Evolutionary conservation across 129 eudicot genomes (phyloP), one percentile per base, ranked within the genome.

Genomic region (Helianthus tuberosus): DNA sequence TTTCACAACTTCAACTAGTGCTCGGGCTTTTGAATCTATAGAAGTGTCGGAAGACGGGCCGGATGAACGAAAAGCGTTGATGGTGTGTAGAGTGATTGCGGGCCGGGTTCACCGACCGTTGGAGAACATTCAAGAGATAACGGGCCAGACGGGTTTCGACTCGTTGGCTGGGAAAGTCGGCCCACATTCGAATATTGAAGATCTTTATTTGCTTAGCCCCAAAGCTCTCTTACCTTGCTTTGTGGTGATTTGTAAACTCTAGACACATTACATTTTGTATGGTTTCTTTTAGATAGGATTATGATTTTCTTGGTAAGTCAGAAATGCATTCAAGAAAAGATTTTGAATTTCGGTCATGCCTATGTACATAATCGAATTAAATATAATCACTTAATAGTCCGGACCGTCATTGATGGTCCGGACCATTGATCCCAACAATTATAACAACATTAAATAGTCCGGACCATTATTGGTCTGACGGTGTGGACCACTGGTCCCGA

Each of bases 131-230:
- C 91, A 88, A 81, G 99, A 95, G 71, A 85, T 95, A 48, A 81
- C 87, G 0, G 92, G 89, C 14, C 99, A 95, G 48, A 75, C 91
- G 3, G 97, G 99, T 78, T 95, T 95, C 49, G 99, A 95, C 85
- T 95, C 99, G 3, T 86, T 95, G 83, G 99, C 99, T 5, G 99
- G 99, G 48, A 95, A 95, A 82, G 91, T 95, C 0, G 99, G 99
- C n/a, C 82, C 87, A 4, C 89, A 95, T 87, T 84, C 94, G 52
- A 95, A 89, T 69, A 87, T 89, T 50, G 98, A 93, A 83, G 98
- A 89, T 84, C 96, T 93, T 49, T 93, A 93, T 77, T 86, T 93
- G 90, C 95, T 93, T 49, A 89, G 86, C 76, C 87, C 98, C 14
- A 89, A 75, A 80, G 98, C 98, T 82, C 91, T 93, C 48, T 88